Percentiles rank a stretch among this genome's conserved stretches.
These are phyloP conservation scores for Brassica napus DNA, from an alignment of 345 rosid species.

Conservation along the genomic window Da-Ae NC_063442.1:43241001-43241500, in stretches of 20 bases:
- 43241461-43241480: too few species aligned
- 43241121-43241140: conserved; percentile 96
- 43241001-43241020: conserved; percentile 96
- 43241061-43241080: conserved; percentile 10
- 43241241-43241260: conserved; percentile 69
- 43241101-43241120: conserved; percentile 37
- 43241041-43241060: conserved; percentile 79
- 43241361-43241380: conserved; percentile 56
- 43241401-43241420: conserved; percentile 79
- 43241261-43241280: conserved; percentile 42
- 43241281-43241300: conserved; percentile 15
- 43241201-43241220: conserved; percentile 71
- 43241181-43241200: conserved; percentile 84
- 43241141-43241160: conserved; percentile 95
- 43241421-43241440: conserved; percentile 11
- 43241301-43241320: too few species aligned
- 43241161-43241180: conserved; percentile 85
- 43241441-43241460: conserved; percentile 13
- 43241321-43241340: too few species aligned
- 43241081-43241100: conserved; percentile 24
- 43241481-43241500: conserved; percentile 9
- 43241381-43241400: conserved; percentile 66
- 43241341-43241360: conserved; percentile 16
- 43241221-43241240: conserved; percentile 47
- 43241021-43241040: conserved; percentile 90